These are phyloP conservation scores for Phytophthora lateralis DNA, from an alignment of 352 stramenopile genomes.

Conservation along the genomic window DNA sequence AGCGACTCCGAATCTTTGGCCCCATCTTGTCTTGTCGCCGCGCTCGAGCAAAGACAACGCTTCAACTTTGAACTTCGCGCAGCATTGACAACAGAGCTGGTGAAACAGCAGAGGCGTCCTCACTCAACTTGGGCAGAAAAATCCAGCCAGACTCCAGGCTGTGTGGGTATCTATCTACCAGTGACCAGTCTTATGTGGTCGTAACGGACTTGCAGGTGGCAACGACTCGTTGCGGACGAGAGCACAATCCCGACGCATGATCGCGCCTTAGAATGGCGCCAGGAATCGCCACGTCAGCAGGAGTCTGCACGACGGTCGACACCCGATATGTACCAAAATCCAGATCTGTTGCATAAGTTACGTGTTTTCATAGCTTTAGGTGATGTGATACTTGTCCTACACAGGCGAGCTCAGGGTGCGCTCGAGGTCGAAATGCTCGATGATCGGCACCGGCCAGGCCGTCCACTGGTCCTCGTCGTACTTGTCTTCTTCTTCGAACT, in stretches of 20 bases:
- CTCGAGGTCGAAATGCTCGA: constrained; percentile 27
- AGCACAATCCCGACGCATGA: constrained; percentile 5
- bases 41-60: constrained; percentile 7
- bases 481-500: constrained; percentile 33
- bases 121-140: constrained; percentile 10
- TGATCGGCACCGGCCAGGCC: constrained; percentile 29
- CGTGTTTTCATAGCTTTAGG: constrained; percentile 4
- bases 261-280: neutral
- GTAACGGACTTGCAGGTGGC: constrained; percentile 3
- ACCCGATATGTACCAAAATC: constrained; percentile 27
- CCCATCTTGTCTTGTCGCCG: constrained; percentile 21
- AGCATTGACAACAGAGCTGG: neutral
- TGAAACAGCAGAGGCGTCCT: neutral
- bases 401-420: constrained; percentile 27
- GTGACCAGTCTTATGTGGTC: constrained; percentile 1
- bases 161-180: too few species aligned
- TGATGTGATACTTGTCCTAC: constrained; percentile 16
- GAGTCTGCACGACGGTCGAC: neutral
- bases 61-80: constrained; percentile 25
- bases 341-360: constrained; percentile 26
- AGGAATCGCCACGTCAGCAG: constrained; percentile 9
- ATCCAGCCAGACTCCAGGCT: constrained; percentile 9
- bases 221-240: neutral
- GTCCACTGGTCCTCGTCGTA: constrained; percentile 26
- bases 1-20: constrained; percentile 25